Base-by-base conservation (phyloP, 2,329 filamentous ascomycete species). In the Waltergamsia citrina region DNA sequence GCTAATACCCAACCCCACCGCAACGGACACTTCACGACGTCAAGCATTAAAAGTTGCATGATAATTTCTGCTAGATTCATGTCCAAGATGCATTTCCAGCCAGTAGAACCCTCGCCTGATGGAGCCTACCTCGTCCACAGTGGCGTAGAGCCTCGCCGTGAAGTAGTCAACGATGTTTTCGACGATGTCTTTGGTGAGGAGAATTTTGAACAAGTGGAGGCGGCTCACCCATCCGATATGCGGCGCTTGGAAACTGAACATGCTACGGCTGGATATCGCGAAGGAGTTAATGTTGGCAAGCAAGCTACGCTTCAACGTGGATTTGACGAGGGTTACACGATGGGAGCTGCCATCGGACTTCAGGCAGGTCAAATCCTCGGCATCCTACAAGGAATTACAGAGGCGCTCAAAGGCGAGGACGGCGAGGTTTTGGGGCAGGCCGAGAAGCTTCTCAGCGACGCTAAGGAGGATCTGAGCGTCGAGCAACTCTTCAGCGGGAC, bases 291-390 rank as follows among this genome's bases (percentile, higher is more conserved):
- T 0, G 65, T 64, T 4, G 83, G 82, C 21, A 96, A 96, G 54
- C 73, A 74, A 18, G 61, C 69, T 31, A 81, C 78, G 47, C 75
- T 95, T 18, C 92, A 98, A 58, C 68, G 69, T 11, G 90, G 90
- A 0, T 96, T 98, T 51, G 92, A 98, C 53, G 85, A 90, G 43
- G 90, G 90, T 0, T 96, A 87, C 53, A 69, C 77, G 11, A 67
- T 96, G 1, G 92, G 92, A 10, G 88, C 86, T 1, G 78, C 81
- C 33, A 62, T 96, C 20, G 92, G 90, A 0, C 55, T 83, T 42
- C 69, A 70, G 19, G 81, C 78, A 0, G 92, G 92, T 0, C 77
- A 76, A 43, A 60, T 93, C 10, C 55, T 94, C 4, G 92, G 92
- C 0, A 61, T 85, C 4, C 51, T 95, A 6, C 85, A 94, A 49